phyloP scores from a whole-genome alignment of 208 protist species.

The Trypanosoma congolense region DNA sequence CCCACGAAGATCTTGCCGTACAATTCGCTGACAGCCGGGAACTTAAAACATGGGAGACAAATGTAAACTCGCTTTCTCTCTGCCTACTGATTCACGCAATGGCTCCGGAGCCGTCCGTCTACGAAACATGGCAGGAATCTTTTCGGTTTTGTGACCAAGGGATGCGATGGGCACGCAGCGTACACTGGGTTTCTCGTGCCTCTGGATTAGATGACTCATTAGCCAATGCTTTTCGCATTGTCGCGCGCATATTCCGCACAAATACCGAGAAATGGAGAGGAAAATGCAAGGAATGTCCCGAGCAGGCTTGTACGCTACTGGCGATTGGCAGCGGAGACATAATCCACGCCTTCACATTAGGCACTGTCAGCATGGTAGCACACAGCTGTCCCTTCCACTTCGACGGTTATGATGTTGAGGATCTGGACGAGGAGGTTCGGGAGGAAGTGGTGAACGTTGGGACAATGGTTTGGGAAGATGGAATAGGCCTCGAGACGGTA shows the following conservation, averaged over 20 bases:
- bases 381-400: slow-evolving; percentile 67
- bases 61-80: slow-evolving; percentile 60
- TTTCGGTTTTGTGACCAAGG: slow-evolving; percentile 81
- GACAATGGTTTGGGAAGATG: slow-evolving; percentile 80
- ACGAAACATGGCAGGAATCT: slow-evolving; percentile 82
- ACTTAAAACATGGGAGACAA: slow-evolving; percentile 25
- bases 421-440: slow-evolving; percentile 55
- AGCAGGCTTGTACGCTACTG: slow-evolving; percentile 77
- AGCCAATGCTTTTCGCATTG: slow-evolving; percentile 43
- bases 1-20: slow-evolving; percentile 60
- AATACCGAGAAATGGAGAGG: slow-evolving; percentile 39
- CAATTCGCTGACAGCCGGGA: slow-evolving; percentile 67
- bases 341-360: slow-evolving; percentile 84
- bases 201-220: slow-evolving; percentile 61
- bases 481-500: slow-evolving; percentile 66
- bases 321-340: slow-evolving; percentile 40
- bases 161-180: slow-evolving; percentile 50
- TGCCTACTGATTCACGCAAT: slow-evolving; percentile 68
- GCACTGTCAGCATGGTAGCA: slow-evolving; percentile 67
- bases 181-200: slow-evolving; percentile 81
- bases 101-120: slow-evolving; percentile 38
- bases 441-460: slow-evolving; percentile 69
- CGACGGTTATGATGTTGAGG: slow-evolving; percentile 57
- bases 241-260: slow-evolving; percentile 81
- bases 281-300: slow-evolving; percentile 54